Evolutionary conservation across 805 yeast species (phyloP), one percentile per base, ranked within the genome.

Genomic region (Zygotorulaspora florentina): DNA sequence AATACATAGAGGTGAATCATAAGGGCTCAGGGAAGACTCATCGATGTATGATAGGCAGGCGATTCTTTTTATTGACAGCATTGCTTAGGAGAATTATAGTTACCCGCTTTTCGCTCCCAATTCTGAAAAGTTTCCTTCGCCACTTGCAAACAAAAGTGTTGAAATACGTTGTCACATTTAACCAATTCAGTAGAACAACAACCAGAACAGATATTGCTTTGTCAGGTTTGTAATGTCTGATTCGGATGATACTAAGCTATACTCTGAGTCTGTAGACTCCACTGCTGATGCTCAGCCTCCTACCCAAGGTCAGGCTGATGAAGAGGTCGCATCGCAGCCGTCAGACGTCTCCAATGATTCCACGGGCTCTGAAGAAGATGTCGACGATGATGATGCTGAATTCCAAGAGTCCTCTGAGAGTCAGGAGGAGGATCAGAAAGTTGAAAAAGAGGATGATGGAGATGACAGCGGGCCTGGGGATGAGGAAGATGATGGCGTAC

Each of bases 371-470:
- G 38, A 33, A 9, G 45, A 45, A 29, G 42, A 45, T 6, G 33
- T 15, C 27, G 47, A 31, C 10, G 47, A 43, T 16, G 45, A 37
- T n/a, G 46, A 31, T 20, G 41, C 44, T 13, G 34, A 36, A 8
- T 40, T 43, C 9, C 45, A 40, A 27, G 36, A 35, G 20, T 30
- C 34, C 17, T 23, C 34, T 27, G 40, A 29, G 29, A 45, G 39
- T 29, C 47, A 46, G 23, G 44, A 40, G 3, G 42, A 45, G 16
- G 31, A 31, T 5, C 40, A 35, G 34, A 46, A 23, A 35, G 10
- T 16, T 13, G 38, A 15, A n/a, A 51, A 44, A 18, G 40, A 42
- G 10, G 54, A 51, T 7, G 45, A 55, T 33, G 33, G 44, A 15
- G 42, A 41, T 27, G 31, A 37, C 34, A 25, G 42, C 11, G 42